Conservation (phyloP, 2,329 filamentous ascomycete species). For the Dendryphion nanum region DNA sequence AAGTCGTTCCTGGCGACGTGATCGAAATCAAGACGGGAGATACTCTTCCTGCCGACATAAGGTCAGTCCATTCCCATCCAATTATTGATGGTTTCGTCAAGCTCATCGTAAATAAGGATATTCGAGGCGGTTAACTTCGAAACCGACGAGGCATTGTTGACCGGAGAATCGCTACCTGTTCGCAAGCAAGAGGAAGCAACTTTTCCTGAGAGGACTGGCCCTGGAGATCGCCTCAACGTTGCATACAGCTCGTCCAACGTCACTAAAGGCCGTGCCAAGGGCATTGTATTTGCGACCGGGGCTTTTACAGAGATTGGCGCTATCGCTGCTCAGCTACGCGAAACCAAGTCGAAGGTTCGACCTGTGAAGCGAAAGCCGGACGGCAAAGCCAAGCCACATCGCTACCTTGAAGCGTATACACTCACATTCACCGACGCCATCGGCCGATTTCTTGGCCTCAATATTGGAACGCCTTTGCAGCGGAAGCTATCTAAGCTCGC, state of each 20-base stretch:
- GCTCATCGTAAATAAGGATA: slow-evolving; percentile 58
- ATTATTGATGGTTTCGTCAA: slow-evolving; percentile 67
- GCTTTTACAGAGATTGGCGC: slow-evolving; percentile 73
- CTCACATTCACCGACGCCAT: slow-evolving; percentile 48
- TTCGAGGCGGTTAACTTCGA: slow-evolving; percentile 71
- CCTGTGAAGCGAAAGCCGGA: no score
- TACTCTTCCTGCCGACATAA: no score
- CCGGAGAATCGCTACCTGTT: slow-evolving; percentile 69
- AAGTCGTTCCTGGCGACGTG: no score
- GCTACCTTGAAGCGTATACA: slow-evolving; percentile 51
- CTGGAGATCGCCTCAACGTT: slow-evolving; percentile 68
- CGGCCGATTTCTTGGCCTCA: slow-evolving; percentile 44
- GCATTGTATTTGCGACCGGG: slow-evolving; percentile 66
- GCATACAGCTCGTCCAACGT: slow-evolving; percentile 69
- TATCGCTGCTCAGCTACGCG: slow-evolving; percentile 67
- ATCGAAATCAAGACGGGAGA: no score
- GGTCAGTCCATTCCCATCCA: no score
- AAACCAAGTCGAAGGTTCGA: slow-evolving; percentile 35
- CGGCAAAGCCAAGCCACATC: no score
- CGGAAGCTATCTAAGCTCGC: slow-evolving; percentile 36
- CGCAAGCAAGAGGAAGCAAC: slow-evolving; percentile 59
- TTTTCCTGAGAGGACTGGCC: slow-evolving; percentile 55
- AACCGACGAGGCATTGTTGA: slow-evolving; percentile 70
- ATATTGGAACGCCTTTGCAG: slow-evolving; percentile 39
- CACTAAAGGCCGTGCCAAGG: slow-evolving; percentile 66